Base-by-base conservation (phyloP, 2,329 filamentous ascomycete genomes). In the Fusarium torreyae region DNA sequence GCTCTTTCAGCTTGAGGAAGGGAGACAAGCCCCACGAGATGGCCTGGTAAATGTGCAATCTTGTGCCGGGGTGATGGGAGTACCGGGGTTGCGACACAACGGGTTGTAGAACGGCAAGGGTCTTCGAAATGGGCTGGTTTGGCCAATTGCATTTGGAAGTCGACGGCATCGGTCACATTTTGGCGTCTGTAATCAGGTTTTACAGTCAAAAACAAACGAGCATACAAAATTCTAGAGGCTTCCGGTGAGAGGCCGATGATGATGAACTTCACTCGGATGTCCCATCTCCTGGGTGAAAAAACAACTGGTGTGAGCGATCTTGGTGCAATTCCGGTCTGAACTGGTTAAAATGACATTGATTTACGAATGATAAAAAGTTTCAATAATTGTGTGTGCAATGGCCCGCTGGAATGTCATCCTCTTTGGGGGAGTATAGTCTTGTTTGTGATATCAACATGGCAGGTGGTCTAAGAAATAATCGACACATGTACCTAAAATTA, bases 11-110 rank as follows among this genome's bases (percentile, higher is more conserved):
- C 91, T 91, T 99, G 86, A 93, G 95, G 87, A 98, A 94, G 89
- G 96, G 96, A 81, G 95, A 99, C 90, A 94, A 95, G 92, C 96
- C 96, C 86, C 96, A 99, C 88, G 93, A 97, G 91, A 98, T 99
- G 96, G 93, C 93, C 87, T 99, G 95, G 91, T 99, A 98, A 86
- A 90, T 70, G 74, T 72, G 69, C 74, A 76, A 76, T 70, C 66
- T 70, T 75, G 63, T 62, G 68, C 68, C 69, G 71, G 74, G 69
- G 71, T 70, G 71, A 68, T 67, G 69, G 69, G 69, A 72, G 66
- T 71, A 74, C 67, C 65, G 65, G 73, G 74, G 67, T 75, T 74
- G 72, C 74, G 78, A 79, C 69, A 76, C 66, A 63, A 77, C 72
- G 74, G 78, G 81, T 83, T 82, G 82, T 82, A 82, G 80, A 83